Percentiles rank a stretch among this genome's conserved stretches.
phyloP scores from a whole-genome alignment of 495 filamentous ascomycete genomes.

The Achaetomiella virescens region DNA sequence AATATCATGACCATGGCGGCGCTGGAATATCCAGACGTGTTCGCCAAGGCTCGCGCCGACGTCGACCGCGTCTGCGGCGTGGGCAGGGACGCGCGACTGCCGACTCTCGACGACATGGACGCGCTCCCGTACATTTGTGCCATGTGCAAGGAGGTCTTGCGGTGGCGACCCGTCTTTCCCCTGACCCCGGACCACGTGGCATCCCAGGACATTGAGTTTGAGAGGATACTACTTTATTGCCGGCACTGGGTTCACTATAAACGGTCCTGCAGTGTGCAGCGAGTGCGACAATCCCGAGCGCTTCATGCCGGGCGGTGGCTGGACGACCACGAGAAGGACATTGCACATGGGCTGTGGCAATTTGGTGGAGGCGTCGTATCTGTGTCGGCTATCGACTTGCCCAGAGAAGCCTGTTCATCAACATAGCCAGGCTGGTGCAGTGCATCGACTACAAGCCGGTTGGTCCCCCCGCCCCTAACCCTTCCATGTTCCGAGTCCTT shows the following conservation, averaged over 20 bases:
- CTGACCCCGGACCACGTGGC: conserved; percentile 27
- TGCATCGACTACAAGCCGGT: conserved; percentile 35
- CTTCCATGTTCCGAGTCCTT: too few species aligned
- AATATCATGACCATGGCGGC: conserved; percentile 36
- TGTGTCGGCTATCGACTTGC: conserved; percentile 45
- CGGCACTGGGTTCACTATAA: conserved; percentile 37
- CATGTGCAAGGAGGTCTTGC: conserved; percentile 49
- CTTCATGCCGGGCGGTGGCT: conserved; percentile 46
- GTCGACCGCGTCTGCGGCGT: conserved; percentile 37
- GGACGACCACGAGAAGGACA: conserved; percentile 29
- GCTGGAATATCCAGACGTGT: conserved; percentile 27
- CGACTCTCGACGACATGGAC: conserved; percentile 40
- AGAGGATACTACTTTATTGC: conserved; percentile 45
- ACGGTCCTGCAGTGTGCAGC: conserved; percentile 27
- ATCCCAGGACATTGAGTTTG: conserved; percentile 44
- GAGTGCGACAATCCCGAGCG: conserved; percentile 26
- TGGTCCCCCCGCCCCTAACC: background rate
- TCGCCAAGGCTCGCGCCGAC: conserved; percentile 28
- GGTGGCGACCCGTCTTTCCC: conserved; percentile 47
- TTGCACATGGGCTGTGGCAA: conserved; percentile 27
- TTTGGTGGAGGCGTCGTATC: conserved; percentile 38
- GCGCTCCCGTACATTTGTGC: conserved; percentile 45
- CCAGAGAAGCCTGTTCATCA: conserved; percentile 38
- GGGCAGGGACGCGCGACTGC: conserved; percentile 27
- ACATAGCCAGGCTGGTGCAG: conserved; percentile 36